Evolutionary conservation across 345 rosid species (phyloP), one percentile per base, ranked within the genome.

Genomic region (Gossypium herbaceum): DNA sequence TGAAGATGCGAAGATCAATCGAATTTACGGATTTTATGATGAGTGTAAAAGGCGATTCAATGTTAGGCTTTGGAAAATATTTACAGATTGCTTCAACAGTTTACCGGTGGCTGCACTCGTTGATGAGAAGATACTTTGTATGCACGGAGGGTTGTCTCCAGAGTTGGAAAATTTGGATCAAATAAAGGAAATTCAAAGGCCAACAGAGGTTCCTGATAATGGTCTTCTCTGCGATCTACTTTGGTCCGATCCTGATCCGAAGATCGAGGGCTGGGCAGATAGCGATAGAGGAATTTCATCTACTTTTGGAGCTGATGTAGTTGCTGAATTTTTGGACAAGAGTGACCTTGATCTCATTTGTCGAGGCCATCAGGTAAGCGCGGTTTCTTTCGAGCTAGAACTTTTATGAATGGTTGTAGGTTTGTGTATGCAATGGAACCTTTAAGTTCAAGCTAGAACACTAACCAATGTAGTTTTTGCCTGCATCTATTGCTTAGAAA

Each of bases 131-230:
- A 93, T 96, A 77, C 77, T 96, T 3, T 96, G 99, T 73, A 96
- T 96, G 99, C 99, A 96, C 10, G 98, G 99, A 0, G 99, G 99
- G 27, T 84, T 96, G 56, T 96, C 99, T 1, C 97, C 97, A 0
- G 97, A 89, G 39, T 69, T 96, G 84, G 85, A 88, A 29, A 83
- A 81, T 68, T 60, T 93, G 85, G 84, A 86, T 22, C 98, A 93
- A 84, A 91, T 96, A 73, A 84, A 80, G 80, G 90, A 92, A 76
- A 88, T 96, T 78, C 73, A 82, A 27, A 90, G 99, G 86, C 97
- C 99, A 66, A 86, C 88, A 0, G 99, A 96, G 56, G 88, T 96
- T 77, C 99, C 99, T 2, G 99, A 96, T 43, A 78, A 76, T 24
- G 99, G 99, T 73, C 94, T 93, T 52, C 94, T 96, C 17, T 96